These are phyloP conservation scores for Pestalotiopsis sp. DNA, from an alignment of 2,329 filamentous ascomycete genomes.

Conservation along the genomic window DNA sequence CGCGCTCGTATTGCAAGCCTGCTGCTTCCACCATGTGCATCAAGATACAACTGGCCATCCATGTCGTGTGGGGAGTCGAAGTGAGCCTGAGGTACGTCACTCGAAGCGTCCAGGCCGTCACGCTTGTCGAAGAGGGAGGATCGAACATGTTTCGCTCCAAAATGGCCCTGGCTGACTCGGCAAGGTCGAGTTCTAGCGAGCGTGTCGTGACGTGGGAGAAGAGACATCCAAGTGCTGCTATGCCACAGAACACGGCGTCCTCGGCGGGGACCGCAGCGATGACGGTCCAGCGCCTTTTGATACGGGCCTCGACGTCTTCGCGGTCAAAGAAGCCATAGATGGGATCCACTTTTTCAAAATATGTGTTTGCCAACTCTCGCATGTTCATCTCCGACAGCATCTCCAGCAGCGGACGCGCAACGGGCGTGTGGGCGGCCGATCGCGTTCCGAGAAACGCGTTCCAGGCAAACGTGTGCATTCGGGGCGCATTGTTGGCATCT, in stretches of 20 bases:
- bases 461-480: conserved; percentile 59
- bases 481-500: conserved; percentile 54
- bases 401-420: conserved; percentile 41
- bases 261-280: conserved; percentile 31
- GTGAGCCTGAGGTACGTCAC: conserved; percentile 56
- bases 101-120: conserved; percentile 56
- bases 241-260: conserved; percentile 54
- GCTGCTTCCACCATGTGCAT: conserved; percentile 62
- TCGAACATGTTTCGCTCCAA: conserved; percentile 43
- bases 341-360: conserved; percentile 55
- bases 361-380: conserved; percentile 44
- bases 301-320: conserved; percentile 30
- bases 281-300: conserved; percentile 35
- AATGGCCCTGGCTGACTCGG: conserved; percentile 45
- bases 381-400: conserved; percentile 51
- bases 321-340: conserved; percentile 53
- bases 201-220: conserved; percentile 49
- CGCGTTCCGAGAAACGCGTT: conserved; percentile 40
- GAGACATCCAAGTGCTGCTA: conserved; percentile 56
- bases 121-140: conserved; percentile 37
- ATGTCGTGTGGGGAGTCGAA: conserved; percentile 53
- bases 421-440: conserved; percentile 23
- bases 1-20: conserved; percentile 44
- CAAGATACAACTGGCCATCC: conserved; percentile 59
- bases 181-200: conserved; percentile 45